Evolutionary conservation across 2,329 filamentous ascomycete genomes (phyloP).

Genomic region (Aaosphaeria pasadenensis): DNA sequence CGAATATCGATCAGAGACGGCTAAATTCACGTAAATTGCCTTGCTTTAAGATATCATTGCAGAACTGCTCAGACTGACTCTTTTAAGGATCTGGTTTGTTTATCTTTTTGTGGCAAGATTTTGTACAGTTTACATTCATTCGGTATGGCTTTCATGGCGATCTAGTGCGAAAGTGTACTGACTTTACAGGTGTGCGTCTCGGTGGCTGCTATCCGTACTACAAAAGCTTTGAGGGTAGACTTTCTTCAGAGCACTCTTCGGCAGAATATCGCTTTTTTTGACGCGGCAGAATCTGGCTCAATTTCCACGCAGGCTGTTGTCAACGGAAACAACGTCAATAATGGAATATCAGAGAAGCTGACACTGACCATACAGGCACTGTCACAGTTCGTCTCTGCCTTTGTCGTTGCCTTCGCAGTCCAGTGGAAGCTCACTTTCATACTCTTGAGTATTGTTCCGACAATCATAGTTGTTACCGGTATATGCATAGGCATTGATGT

Average conservation of each 20-base stretch:
- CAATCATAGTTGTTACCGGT: slow-evolving; percentile 33
- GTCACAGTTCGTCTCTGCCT: slow-evolving; percentile 69
- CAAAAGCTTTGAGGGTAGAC: slow-evolving; percentile 53
- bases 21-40: slow-evolving; percentile 30
- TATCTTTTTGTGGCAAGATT: slow-evolving; percentile 68
- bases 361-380: slow-evolving; percentile 43
- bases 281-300: slow-evolving; percentile 88
- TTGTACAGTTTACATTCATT: slow-evolving; percentile 53
- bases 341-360: slow-evolving; percentile 63
- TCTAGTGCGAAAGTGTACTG: no score
- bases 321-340: slow-evolving; percentile 90
- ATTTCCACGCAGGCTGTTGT: slow-evolving; percentile 92
- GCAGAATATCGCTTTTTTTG: slow-evolving; percentile 47
- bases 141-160: slow-evolving; percentile 1
- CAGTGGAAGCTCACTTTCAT: slow-evolving; percentile 95
- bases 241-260: slow-evolving; percentile 63
- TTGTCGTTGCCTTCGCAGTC: slow-evolving; percentile 85
- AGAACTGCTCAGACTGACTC: background rate
- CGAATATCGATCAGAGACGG: slow-evolving; percentile 38
- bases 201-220: slow-evolving; percentile 51
- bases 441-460: slow-evolving; percentile 48
- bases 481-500: slow-evolving; percentile 33
- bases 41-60: slow-evolving; percentile 8
- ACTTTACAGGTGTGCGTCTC: slow-evolving; percentile 36
- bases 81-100: slow-evolving; percentile 62